Evolutionary conservation across 495 filamentous ascomycete genomes (phyloP), one percentile per base, ranked within the genome.

Genomic region (Aspergillus panamensis): DNA sequence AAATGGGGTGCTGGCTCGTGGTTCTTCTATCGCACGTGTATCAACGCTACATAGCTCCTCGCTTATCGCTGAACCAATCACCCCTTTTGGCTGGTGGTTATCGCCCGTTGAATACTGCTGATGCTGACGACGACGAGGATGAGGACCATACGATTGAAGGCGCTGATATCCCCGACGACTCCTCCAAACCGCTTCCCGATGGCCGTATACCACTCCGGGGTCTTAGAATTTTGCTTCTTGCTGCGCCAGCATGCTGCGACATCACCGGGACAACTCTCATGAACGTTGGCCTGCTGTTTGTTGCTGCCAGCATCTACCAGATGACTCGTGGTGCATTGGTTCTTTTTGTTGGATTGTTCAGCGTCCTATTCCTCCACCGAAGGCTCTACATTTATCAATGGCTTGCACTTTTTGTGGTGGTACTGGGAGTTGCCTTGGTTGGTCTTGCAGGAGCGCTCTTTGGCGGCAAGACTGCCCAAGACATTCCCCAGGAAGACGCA

Each of bases 321-420:
- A 98, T 98, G 94, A 97, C 93, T 8, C 82, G 94, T 29, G 94
- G 94, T 14, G 93, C 94, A 0, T 78, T 98, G 25, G 92, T 97
- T 14, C 78, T 98, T 5, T 98, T 97, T 57, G 94, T 98, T 10
- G 94, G 94, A 0, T 73, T 97, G 0, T 97, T 98, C 77, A 96
- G 91, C 67, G 92, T 98, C 6, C 62, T 96, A 3, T 97, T 98
- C 69, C 75, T 98, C 35, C 84, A 81, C 53, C 84, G 91, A 31
- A 85, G 82, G 62, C 78, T 97, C 32, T 80, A 86, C 58, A 59
- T 86, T 5, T 96, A 91, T 75, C 92, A 97, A 67, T 98, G 94
- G 94, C 76, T 87, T 58, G 87, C 91, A 6, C 82, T 98, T 5
- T 79, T 93, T 35, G 81, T 92, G 29, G 94, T 97, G 7, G 89